phyloP scores from a whole-genome alignment of 495 filamentous ascomycete genomes.

The Astrothelium macrocarpum region DNA sequence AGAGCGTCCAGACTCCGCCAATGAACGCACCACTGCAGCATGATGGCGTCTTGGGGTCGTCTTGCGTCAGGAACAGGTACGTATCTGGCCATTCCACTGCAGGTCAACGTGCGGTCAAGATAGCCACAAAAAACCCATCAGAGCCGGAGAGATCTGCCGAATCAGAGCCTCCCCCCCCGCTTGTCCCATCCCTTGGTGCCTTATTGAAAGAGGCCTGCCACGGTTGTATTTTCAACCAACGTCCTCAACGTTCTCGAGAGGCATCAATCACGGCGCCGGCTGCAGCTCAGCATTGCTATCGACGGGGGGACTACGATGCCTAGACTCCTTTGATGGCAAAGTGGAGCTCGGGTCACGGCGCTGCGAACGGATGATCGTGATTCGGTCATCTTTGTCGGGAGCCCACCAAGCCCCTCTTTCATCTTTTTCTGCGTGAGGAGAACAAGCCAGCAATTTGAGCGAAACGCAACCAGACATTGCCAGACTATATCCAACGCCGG shows the following conservation, averaged over 20 bases:
- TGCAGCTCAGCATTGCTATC: slow-evolving; percentile 1
- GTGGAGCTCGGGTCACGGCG: neutral
- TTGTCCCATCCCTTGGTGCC: neutral
- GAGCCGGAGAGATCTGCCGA: neutral
- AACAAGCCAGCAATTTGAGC: neutral
- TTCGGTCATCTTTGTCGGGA: slow-evolving; percentile 2
- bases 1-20: slow-evolving; percentile 1
- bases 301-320: neutral
- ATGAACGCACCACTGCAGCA: neutral
- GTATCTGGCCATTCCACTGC: neutral
- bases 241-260: neutral
- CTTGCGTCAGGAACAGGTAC: slow-evolving; percentile 6
- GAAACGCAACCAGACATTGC: slow-evolving; percentile 3
- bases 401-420: slow-evolving; percentile 2
- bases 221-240: too few species aligned
- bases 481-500: neutral
- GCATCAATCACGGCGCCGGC: neutral
- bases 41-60: slow-evolving; percentile 4
- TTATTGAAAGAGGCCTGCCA: too few species aligned
- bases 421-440: slow-evolving; percentile 5
- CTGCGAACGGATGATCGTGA: slow-evolving; percentile 2
- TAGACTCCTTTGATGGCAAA: too few species aligned
- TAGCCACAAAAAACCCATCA: neutral
- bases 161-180: neutral
- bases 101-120: neutral